Conservation (phyloP, 1,139 yeast genomes). For the Pichia inconspicua region DNA sequence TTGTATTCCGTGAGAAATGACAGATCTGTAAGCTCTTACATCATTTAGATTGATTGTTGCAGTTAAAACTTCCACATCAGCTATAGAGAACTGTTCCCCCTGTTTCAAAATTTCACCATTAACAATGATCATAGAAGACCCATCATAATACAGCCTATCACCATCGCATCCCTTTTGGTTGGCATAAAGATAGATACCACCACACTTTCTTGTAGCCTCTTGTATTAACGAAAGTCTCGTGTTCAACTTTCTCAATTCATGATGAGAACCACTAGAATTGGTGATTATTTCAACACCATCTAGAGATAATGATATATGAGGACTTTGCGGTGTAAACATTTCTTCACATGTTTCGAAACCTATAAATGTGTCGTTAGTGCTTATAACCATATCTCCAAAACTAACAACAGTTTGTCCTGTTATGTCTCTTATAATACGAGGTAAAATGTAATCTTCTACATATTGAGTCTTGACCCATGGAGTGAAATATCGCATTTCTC, state of each 20-base stretch:
- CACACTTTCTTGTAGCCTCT: conserved; percentile 92
- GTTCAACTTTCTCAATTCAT: conserved; percentile 82
- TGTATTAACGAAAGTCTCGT: conserved; percentile 76
- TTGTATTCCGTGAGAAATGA: conserved; percentile 76
- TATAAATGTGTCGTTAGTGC: conserved; percentile 75
- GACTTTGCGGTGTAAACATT: conserved; percentile 90
- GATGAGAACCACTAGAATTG: conserved; percentile 94
- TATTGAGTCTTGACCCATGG: conserved; percentile 82
- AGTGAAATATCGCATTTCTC: conserved; percentile 95
- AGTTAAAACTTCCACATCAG: conserved; percentile 86
- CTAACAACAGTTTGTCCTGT: conserved; percentile 61
- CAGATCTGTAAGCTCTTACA: conserved; percentile 70
- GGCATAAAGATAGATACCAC: conserved; percentile 88
- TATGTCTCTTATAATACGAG: conserved; percentile 52
- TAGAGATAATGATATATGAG: conserved; percentile 83
- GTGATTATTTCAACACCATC: conserved; percentile 97
- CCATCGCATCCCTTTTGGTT: conserved; percentile 99
- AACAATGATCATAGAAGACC: conserved; percentile 88
- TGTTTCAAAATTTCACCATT: conserved; percentile 91
- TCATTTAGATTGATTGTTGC: conserved; percentile 93
- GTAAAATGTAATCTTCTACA: conserved; percentile 66
- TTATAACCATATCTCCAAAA: conserved; percentile 86
- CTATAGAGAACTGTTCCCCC: conserved; percentile 79
- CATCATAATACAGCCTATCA: conserved; percentile 92
- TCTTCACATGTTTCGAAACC: conserved; percentile 99